Evolutionary conservation across 306 rosid genomes (phyloP).

Genomic region (Casuarina glauca): DNA sequence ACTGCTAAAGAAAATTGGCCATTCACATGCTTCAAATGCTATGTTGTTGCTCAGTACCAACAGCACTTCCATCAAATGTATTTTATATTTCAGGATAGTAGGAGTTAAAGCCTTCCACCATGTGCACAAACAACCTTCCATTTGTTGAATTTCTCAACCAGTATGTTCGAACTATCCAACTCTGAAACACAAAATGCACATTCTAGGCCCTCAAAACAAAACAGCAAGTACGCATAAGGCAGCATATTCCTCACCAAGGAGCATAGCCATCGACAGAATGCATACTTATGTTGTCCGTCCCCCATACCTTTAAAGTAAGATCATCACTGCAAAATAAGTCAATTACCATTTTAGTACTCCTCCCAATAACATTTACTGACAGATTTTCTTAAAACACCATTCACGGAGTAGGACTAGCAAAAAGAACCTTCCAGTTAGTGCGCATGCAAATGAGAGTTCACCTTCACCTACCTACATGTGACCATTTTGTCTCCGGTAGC

Average conservation of each 20-base stretch:
- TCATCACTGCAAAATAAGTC: conserved; percentile 69
- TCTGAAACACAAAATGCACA: background rate
- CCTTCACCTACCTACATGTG: conserved; percentile 68
- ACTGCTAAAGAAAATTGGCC: background rate
- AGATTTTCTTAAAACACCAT: background rate
- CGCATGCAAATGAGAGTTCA: conserved; percentile 2
- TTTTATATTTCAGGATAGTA: background rate
- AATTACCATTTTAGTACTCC: conserved; percentile 8
- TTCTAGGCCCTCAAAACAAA: background rate
- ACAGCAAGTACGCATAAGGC: background rate
- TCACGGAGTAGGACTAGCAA: background rate
- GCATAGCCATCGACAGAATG: conserved; percentile 61
- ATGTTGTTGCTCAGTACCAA: background rate
- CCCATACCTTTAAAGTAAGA: conserved; percentile 90
- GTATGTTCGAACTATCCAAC: background rate
- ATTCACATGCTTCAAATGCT: background rate
- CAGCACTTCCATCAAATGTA: background rate
- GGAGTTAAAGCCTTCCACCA: background rate
- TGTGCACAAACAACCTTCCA: background rate
- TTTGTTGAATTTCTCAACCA: background rate
- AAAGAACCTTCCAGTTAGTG: background rate
- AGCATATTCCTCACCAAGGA: conserved; percentile 64
- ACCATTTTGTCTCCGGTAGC: conserved; percentile 86
- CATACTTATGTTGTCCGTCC: conserved; percentile 48
- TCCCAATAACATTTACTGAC: background rate